Base-by-base conservation (phyloP, 345 rosid genomes). In the Passiflora organensis region DNA sequence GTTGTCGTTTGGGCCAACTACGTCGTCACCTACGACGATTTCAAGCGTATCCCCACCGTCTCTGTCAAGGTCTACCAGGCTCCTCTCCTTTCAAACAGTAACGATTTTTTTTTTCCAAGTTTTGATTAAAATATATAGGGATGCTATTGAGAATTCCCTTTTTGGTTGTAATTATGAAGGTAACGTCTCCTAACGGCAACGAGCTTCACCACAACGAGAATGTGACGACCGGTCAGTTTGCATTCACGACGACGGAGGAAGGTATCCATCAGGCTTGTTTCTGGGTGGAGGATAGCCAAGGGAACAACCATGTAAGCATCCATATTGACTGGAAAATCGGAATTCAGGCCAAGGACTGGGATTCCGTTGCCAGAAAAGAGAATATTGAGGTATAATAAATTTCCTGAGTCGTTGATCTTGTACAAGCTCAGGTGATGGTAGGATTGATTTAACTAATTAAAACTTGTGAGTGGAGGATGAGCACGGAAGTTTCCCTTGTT, bases 301-400 rank as follows among this genome's bases (percentile, higher is more conserved):
- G 72, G 14, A 59, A 38, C 13, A 78, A 72, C 41, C 82, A 78
- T 18, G 59, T 82, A 13, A 84, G 80, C 60, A 76, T 89, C 32
- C 78, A 76, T 73, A 57, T 89, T 36, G 95, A 89, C 61, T 86
- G 95, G 97, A 86, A 77, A 80, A 84, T 83, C 47, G 95, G 95
- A 74, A 86, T 89, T 52, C 81, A 83, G 0, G 86, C 97, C 10
- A 84, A 84, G 54, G 97, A 84, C 63, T 90, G 97, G 97, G 95
- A 82, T n/a, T 72, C 86, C 18, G 83, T 90, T 48, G 97, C 97
- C 47, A 86, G 55, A 62, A 84, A 78, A 74, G 94, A 87, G 70
- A 86, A 87, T 78, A 75, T 86, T 11, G 93, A 90, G 86, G 97
- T 86, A 55, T 28, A n/a, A n/a, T n/a, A 28, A 28, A 28, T 28